phyloP scores from a whole-genome alignment of 1,284 basidiomycete species.

The Puccinia horiana region DNA sequence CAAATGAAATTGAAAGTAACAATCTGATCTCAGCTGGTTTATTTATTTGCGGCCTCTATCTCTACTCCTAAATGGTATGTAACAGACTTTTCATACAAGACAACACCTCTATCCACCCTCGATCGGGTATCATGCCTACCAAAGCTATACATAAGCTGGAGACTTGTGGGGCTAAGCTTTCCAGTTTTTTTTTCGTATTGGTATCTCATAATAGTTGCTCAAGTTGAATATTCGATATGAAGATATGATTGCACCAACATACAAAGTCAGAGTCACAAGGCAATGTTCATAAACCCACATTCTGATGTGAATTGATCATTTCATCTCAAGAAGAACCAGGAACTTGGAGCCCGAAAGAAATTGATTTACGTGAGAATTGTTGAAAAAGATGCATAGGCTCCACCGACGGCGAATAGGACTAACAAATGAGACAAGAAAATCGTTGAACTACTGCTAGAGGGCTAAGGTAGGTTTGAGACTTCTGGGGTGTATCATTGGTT shows the following conservation, averaged over 20 bases:
- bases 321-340: background rate
- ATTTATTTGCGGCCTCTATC: constrained; percentile 9
- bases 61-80: background rate
- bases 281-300: background rate
- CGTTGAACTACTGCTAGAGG: background rate
- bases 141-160: background rate
- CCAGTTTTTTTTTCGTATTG: background rate
- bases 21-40: constrained; percentile 18
- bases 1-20: background rate
- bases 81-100: background rate
- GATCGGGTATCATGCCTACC: constrained; percentile 4
- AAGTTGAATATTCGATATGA: background rate
- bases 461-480: background rate
- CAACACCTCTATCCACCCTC: constrained; percentile 5
- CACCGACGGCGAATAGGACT: background rate
- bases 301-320: background rate
- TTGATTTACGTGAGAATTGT: background rate
- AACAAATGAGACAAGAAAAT: constrained; percentile 21
- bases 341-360: background rate
- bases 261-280: background rate
- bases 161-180: background rate
- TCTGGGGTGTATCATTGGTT: background rate
- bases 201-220: background rate
- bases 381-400: background rate
- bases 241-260: constrained; percentile 2